Evolutionary conservation across 2,329 filamentous ascomycete genomes (phyloP).

Genomic region (Whalleya microplaca): DNA sequence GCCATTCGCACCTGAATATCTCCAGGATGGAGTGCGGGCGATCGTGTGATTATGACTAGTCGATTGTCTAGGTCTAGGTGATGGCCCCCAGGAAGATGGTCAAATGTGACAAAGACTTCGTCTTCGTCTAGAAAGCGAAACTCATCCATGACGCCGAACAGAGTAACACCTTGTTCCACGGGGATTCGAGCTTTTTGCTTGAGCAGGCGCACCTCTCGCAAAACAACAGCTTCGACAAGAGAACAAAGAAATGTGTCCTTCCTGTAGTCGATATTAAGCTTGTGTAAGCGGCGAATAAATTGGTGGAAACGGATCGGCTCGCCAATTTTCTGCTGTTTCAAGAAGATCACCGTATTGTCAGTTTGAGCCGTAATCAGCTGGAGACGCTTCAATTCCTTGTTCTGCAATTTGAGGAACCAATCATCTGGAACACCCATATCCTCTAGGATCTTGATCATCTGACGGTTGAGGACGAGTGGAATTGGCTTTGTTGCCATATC

Average conservation of each 20-base stretch:
- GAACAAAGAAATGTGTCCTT: slow-evolving; percentile 71
- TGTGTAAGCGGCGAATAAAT: slow-evolving; percentile 63
- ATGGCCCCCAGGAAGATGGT: slow-evolving; percentile 39
- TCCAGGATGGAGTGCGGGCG: slow-evolving; percentile 79
- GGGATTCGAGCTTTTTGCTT: slow-evolving; percentile 81
- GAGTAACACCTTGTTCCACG: slow-evolving; percentile 69
- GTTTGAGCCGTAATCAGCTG: slow-evolving; percentile 60
- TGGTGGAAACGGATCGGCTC: slow-evolving; percentile 61
- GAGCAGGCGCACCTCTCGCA: slow-evolving; percentile 72
- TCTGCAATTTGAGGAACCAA: slow-evolving; percentile 69
- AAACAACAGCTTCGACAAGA: slow-evolving; percentile 69
- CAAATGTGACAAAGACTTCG: slow-evolving; percentile 68
- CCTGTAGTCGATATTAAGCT: slow-evolving; percentile 66
- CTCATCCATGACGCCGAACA: slow-evolving; percentile 86
- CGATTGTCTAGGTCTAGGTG: slow-evolving; percentile 42
- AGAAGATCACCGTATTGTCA: slow-evolving; percentile 66
- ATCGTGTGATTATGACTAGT: slow-evolving; percentile 70
- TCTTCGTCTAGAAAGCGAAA: slow-evolving; percentile 68
- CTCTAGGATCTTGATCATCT: slow-evolving; percentile 84
- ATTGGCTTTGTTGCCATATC: slow-evolving; percentile 70
- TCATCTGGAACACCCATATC: slow-evolving; percentile 65
- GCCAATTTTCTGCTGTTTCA: slow-evolving; percentile 65
- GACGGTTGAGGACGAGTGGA: slow-evolving; percentile 73
- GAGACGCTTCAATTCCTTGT: slow-evolving; percentile 62
- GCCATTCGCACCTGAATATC: slow-evolving; percentile 72